Conservation (phyloP, 2,329 filamentous ascomycete species). For the Ceratocystis cubensis region DNA sequence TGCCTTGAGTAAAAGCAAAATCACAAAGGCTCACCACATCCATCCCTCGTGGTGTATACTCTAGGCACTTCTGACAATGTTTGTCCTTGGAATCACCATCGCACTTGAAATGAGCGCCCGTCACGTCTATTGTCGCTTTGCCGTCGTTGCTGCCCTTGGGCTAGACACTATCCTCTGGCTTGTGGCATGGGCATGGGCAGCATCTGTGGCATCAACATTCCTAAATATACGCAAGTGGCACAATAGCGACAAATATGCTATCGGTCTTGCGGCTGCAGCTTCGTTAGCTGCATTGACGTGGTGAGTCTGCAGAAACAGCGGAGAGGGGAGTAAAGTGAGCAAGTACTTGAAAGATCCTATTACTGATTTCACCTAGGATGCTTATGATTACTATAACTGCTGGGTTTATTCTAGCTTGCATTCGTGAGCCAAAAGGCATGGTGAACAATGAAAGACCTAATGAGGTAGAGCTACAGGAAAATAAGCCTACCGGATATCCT, state of each 20-base stretch:
- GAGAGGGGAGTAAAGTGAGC: not conserved
- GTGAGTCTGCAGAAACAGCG: slow-evolving; percentile 24
- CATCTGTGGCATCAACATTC: slow-evolving; percentile 27
- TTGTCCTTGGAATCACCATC: slow-evolving; percentile 32
- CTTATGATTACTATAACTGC: not conserved
- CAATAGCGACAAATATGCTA: slow-evolving; percentile 22
- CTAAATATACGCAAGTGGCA: slow-evolving; percentile 23
- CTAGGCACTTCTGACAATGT: slow-evolving; percentile 32
- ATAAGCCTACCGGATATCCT: not conserved
- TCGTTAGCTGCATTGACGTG: slow-evolving; percentile 34
- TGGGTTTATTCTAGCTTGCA: not conserved
- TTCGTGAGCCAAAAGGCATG: not conserved
- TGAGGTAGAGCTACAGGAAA: slow-evolving; percentile 4
- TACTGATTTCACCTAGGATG: not conserved
- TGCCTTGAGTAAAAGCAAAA: not conserved
- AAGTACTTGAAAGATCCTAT: not conserved
- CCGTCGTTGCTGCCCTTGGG: slow-evolving; percentile 29
- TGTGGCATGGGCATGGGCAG: slow-evolving; percentile 33
- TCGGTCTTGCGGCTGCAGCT: slow-evolving; percentile 31
- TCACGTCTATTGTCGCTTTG: slow-evolving; percentile 31
- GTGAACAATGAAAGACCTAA: not conserved
- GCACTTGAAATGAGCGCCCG: slow-evolving; percentile 30
- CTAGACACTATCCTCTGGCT: slow-evolving; percentile 36
- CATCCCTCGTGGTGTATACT: not conserved
- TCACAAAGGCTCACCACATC: slow-evolving; percentile 7